A percentile compares a stretch with the other conserved stretches of the same genome.
Conservation (phyloP, 192 early-diverging fungal species). For the Jimgerdemannia flammicorona region DNA sequence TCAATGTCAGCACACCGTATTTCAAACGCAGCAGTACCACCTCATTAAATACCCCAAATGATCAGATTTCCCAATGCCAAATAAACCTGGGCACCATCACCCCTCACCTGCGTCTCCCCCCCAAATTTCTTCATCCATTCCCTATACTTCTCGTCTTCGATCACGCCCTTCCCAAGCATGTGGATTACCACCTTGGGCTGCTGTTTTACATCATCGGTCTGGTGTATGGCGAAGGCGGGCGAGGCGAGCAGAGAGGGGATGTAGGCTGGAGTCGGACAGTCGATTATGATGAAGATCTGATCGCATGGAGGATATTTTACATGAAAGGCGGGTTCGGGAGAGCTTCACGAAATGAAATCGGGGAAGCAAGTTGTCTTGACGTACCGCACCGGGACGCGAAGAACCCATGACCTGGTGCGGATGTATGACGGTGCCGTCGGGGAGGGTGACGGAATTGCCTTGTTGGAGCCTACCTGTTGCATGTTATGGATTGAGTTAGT, state of each 20-base stretch:
- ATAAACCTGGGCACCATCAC: neutral
- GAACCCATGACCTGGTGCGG: slow-evolving; percentile 67
- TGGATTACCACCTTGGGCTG: slow-evolving; percentile 61
- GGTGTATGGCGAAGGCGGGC: slow-evolving; percentile 42
- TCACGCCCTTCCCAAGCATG: slow-evolving; percentile 57
- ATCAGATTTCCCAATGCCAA: neutral
- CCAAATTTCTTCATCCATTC: slow-evolving; percentile 76
- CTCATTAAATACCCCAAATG: neutral
- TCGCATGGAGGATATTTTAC: neutral
- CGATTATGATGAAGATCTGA: slow-evolving; percentile 61
- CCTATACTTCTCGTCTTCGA: slow-evolving; percentile 59
- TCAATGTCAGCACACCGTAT: too few relatives aligned
- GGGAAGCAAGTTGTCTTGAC: neutral
- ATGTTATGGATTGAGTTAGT: neutral
- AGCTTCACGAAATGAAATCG: neutral
- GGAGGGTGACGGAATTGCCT: slow-evolving; percentile 54
- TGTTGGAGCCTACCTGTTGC: slow-evolving; percentile 40
- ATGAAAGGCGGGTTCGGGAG: neutral
- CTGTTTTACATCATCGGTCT: slow-evolving; percentile 8
- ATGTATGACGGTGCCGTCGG: slow-evolving; percentile 64
- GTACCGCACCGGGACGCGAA: slow-evolving; percentile 51
- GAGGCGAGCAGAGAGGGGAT: slow-evolving; percentile 40
- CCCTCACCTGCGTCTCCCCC: slow-evolving; percentile 49
- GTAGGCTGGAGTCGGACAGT: slow-evolving; percentile 59
- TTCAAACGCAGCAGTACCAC: too few relatives aligned